Conservation (phyloP, 805 yeast genomes). For the Vanderwaltozyma tropicalis region DNA sequence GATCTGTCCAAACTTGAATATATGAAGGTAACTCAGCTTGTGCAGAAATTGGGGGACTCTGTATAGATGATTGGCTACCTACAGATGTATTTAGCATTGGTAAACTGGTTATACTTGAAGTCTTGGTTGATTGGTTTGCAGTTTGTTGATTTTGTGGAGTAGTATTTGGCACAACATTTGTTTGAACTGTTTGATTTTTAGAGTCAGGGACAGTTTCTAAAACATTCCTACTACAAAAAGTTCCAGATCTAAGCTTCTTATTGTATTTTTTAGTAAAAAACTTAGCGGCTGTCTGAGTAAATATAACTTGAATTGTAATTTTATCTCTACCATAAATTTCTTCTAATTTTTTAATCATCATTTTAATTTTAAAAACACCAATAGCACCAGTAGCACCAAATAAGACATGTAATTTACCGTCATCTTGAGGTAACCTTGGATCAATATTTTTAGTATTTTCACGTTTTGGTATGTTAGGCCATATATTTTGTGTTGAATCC, state of each 20-base stretch:
- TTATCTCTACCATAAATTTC: conserved; percentile 69
- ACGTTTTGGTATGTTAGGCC: conserved; percentile 13
- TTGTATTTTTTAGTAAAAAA: conserved; percentile 32
- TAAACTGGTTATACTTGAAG: not conserved
- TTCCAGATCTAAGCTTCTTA: conserved; percentile 5
- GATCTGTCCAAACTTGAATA: conserved; percentile 83
- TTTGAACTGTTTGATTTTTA: no score
- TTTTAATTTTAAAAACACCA: conserved; percentile 70
- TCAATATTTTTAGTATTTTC: conserved; percentile 42
- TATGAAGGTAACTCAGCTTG: conserved; percentile 45
- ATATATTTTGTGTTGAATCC: not conserved
- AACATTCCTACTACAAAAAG: not conserved
- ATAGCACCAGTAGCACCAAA: conserved; percentile 89
- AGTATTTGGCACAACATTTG: no score
- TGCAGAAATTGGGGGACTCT: conserved; percentile 2
- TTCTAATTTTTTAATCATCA: conserved; percentile 69
- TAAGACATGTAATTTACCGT: conserved; percentile 76
- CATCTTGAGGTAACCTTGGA: conserved; percentile 65
- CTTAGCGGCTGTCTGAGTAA: conserved; percentile 78
- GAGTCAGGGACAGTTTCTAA: not conserved
- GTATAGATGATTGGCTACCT: not conserved
- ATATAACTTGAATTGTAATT: conserved; percentile 73
- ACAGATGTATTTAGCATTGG: not conserved
- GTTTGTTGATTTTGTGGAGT: not conserved
- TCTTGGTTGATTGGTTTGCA: not conserved